Evolutionary conservation across 257 asterid species (phyloP).

Genomic region (Scutellaria baicalensis): DNA sequence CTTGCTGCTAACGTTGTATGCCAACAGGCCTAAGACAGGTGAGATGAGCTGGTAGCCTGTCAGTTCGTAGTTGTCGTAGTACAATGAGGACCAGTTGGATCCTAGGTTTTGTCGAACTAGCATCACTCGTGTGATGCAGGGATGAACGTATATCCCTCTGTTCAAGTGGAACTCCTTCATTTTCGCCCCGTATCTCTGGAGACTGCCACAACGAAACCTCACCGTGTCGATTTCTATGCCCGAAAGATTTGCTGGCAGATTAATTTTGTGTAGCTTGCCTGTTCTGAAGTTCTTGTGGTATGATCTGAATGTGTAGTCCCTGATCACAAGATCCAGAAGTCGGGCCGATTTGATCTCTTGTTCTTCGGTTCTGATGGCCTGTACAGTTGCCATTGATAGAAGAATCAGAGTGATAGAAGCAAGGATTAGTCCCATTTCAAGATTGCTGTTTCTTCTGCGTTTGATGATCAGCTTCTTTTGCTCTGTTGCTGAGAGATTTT

Average conservation of each 20-base stretch:
- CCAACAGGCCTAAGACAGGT: slow-evolving; percentile 67
- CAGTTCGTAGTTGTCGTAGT: slow-evolving; percentile 57
- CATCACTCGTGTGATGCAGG: slow-evolving; percentile 51
- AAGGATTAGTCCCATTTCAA: slow-evolving; percentile 35
- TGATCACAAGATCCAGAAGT: slow-evolving; percentile 62
- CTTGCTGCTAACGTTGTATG: slow-evolving; percentile 40
- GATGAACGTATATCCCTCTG: slow-evolving; percentile 35
- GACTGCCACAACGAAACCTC: slow-evolving; percentile 78
- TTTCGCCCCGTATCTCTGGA: slow-evolving; percentile 59
- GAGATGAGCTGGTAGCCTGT: slow-evolving; percentile 68
- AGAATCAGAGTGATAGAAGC: slow-evolving; percentile 22
- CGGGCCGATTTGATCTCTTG: slow-evolving; percentile 67
- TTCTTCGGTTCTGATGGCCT: slow-evolving; percentile 7
- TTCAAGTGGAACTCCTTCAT: slow-evolving; percentile 51
- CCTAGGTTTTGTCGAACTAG: slow-evolving; percentile 71
- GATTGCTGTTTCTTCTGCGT: not conserved
- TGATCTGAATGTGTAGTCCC: slow-evolving; percentile 68
- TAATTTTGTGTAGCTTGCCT: slow-evolving; percentile 46
- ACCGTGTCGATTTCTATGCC: slow-evolving; percentile 58
- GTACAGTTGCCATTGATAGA: slow-evolving; percentile 25
- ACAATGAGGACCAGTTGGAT: slow-evolving; percentile 69
- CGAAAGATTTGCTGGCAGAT: slow-evolving; percentile 71
- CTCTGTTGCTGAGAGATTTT: not conserved
- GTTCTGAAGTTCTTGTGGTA: slow-evolving; percentile 49
- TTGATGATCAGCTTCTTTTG: not conserved